phyloP scores from a whole-genome alignment of 2,329 filamentous ascomycete genomes.

The Aaosphaeria arxii region DNA sequence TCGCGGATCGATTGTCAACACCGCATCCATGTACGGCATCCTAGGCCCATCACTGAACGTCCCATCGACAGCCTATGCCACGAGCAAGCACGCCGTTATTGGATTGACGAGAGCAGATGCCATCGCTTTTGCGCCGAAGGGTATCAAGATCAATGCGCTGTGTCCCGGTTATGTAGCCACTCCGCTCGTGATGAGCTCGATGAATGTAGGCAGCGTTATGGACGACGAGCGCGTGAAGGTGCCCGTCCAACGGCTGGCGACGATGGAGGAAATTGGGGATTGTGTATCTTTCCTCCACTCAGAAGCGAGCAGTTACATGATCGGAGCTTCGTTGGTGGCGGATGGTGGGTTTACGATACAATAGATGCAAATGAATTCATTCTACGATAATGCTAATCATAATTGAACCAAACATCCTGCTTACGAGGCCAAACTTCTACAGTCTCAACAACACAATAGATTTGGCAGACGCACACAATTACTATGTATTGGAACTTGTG shows the following conservation, averaged over 20 bases:
- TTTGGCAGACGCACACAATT: no score
- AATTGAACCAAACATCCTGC: neutral
- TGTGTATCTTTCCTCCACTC: constrained; percentile 68
- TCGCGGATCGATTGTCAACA: constrained; percentile 55
- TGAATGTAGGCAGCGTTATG: constrained; percentile 18
- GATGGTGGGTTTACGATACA: constrained; percentile 47
- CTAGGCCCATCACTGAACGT: constrained; percentile 37
- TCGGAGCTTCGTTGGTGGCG: constrained; percentile 67
- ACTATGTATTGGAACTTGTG: no score
- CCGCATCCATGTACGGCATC: constrained; percentile 52
- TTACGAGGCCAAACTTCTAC: no score
- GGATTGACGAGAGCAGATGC: constrained; percentile 56
- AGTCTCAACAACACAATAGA: no score
- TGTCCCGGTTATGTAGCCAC: constrained; percentile 53
- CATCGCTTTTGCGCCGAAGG: constrained; percentile 48
- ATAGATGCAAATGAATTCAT: constrained; percentile 1
- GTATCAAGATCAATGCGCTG: constrained; percentile 61
- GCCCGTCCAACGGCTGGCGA: constrained; percentile 49
- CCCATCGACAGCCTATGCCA: constrained; percentile 47
- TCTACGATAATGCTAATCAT: neutral
- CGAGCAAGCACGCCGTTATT: constrained; percentile 54
- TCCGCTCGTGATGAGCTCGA: constrained; percentile 32
- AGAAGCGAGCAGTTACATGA: constrained; percentile 70
- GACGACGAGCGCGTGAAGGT: constrained; percentile 40
- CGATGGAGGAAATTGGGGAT: constrained; percentile 67